A percentile compares a stretch with the other conserved stretches of the same genome.
phyloP scores from a whole-genome alignment of 305 asterid genomes.

The Solanum chacoense region DNA sequence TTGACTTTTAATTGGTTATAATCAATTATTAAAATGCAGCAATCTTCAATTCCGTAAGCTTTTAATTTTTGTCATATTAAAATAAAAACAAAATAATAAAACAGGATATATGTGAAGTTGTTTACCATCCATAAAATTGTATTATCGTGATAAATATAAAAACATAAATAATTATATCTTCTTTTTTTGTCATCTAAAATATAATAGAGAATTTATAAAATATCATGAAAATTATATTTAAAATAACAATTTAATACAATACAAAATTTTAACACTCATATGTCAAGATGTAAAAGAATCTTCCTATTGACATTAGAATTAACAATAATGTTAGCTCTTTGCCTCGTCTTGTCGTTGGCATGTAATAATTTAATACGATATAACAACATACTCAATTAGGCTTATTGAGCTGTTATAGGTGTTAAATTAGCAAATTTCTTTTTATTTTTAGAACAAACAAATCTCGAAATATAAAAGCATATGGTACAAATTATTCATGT shows the following conservation, averaged over 20 bases:
- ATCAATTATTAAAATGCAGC: neutral
- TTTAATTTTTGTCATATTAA: neutral
- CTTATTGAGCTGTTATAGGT: neutral
- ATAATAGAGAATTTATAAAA: neutral
- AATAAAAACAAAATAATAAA: neutral
- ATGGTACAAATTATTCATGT: neutral
- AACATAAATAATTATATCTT: neutral
- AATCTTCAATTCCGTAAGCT: neutral
- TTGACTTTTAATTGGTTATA: neutral
- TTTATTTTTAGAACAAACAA: neutral
- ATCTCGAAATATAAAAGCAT: neutral
- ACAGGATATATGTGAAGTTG: neutral
- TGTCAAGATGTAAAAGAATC: neutral
- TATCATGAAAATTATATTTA: neutral
- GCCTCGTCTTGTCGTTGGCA: neutral
- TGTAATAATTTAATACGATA: neutral
- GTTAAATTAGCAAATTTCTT: neutral
- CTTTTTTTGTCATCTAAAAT: neutral
- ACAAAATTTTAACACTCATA: neutral
- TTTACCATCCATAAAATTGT: neutral
- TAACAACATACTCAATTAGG: neutral
- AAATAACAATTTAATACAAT: neutral
- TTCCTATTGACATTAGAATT: neutral
- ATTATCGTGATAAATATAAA: neutral
- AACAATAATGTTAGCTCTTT: neutral